Base-by-base conservation (phyloP, 2,329 filamentous ascomycete genomes). In the Aspergillus fischeri region DNA sequence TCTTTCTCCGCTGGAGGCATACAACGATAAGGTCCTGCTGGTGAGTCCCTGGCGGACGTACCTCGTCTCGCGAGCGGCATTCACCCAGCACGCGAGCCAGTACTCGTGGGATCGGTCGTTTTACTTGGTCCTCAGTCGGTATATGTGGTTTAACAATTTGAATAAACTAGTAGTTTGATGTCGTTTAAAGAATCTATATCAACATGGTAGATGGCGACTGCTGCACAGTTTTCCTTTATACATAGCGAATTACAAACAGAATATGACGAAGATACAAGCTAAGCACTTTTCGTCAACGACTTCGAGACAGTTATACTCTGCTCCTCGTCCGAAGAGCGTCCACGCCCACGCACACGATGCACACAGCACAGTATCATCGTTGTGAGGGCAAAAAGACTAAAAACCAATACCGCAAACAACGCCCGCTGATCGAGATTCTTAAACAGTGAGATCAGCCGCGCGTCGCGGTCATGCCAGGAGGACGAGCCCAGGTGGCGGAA, bases 401-500 rank as follows among this genome's bases (percentile, higher is more conserved):
- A 35, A 4, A 57, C 29, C 1, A 63, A 3, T 3, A 58, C 44
- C 10, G 28, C 50, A 10, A 62, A 28, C 8, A 60, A 21, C 6
- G 55, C 32, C 1, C 55, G 47, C 7, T 52, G 53, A 10, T 55
- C 47, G 2, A 57, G 20, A 11, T 60, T 55, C 1, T 56, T 54
- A 4, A 64, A 52, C 32, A 57, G 52, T 17, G 58, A 66, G 27
- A 72, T 71, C n/a, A 70, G 55, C 29, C 61, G 62, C 52, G 62
- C 74, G 53, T 78, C 75, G 49, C 70, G 75, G 5, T 70, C 72
- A 61, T 78, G 75, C 75, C 75, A 78, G 4, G 74, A 76, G 20
- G 75, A 77, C 54, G 73, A 74, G 44, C 75, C 75, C 7, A 77
- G 66, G 56, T 78, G 75, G 38, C 74, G 67, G 60, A 77, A 77